Evolutionary conservation across 2,329 filamentous ascomycete species (phyloP), one percentile per base, ranked within the genome.

Genomic region (Chrysosphaeria jannelii): DNA sequence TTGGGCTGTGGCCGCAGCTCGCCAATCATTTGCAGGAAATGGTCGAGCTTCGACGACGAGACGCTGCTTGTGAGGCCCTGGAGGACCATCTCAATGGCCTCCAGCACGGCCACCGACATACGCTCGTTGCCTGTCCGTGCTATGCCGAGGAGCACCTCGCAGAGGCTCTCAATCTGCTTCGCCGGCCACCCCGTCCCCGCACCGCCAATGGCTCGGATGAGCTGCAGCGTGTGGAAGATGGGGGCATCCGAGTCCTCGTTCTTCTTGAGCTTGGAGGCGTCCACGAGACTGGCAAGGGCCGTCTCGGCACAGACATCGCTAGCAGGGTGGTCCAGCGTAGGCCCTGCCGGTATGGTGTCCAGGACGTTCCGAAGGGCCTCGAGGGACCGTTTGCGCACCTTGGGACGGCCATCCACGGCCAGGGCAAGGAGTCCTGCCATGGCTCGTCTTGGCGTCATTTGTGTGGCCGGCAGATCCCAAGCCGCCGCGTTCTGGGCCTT

Each of bases 51-150:
- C 1, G 75, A 61, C 3, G 78, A 88, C 0, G 79, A 74, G 23
- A 79, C 57, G 33, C 89, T 76, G 33, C 79, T 70, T n/a, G 53
- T 61, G 69, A 97, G 79, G 6, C 78, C 71, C 35, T 71, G 69
- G 33, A 97, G 93, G 21, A 93, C 89, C 41, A 89, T 70, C 42
- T 97, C 85, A 36, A 97, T 97, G 4, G 93, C 81, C 33, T 91
- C 81, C 35, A 97, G 91, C 0, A 79, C 72, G 8, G 75, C 70
- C 68, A 93, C 88, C 15, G 79, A 89, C 51, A 97, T 67, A 42
- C 81, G 89, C 40, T 93, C 79, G 41, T 88, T 91, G 42, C 65
- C 85, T 6, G 72, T 79, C 38, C 68, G 68, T 14, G 81, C 81
- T 30, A 93, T 89, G 33, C 66, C 65, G 33, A 97, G 60, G 27